These are phyloP conservation scores for Amaranthus tricolor DNA, from an alignment of 179 eudicot species.

Conservation along the genomic window DNA sequence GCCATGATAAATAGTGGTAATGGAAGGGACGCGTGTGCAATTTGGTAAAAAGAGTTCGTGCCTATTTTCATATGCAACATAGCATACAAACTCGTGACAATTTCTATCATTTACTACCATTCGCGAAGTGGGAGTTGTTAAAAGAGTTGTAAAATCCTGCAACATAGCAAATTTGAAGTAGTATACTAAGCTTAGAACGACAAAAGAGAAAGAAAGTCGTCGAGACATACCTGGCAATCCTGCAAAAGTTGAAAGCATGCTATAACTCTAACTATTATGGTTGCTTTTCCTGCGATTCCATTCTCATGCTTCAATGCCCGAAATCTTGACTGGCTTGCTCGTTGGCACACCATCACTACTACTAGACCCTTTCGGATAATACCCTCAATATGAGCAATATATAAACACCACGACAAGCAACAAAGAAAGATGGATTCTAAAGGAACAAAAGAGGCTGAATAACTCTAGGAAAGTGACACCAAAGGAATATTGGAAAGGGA, in stretches of 20 bases:
- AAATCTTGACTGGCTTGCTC: conserved; percentile 79
- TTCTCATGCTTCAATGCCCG: conserved; percentile 78
- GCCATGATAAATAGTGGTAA: too few relatives aligned
- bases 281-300: conserved; percentile 78
- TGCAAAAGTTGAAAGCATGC: conserved; percentile 84
- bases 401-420: conserved; percentile 5
- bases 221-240: conserved; percentile 68
- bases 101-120: too few relatives aligned
- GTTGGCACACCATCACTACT: conserved; percentile 95
- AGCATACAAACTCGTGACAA: background rate
- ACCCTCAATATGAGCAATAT: conserved; percentile 18
- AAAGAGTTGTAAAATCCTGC: background rate
- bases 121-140: background rate
- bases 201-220: background rate
- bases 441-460: conserved; percentile 8
- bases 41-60: too few relatives aligned
- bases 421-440: conserved; percentile 12
- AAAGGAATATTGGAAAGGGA: conserved; percentile 1
- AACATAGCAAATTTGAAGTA: background rate
- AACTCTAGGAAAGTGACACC: background rate
- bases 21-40: too few relatives aligned
- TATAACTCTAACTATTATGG: conserved; percentile 82
- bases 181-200: background rate
- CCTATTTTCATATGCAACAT: conserved; percentile 9
- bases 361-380: conserved; percentile 25